Evolutionary conservation across 805 yeast genomes (phyloP).

Genomic region (Candida jianshihensis): DNA sequence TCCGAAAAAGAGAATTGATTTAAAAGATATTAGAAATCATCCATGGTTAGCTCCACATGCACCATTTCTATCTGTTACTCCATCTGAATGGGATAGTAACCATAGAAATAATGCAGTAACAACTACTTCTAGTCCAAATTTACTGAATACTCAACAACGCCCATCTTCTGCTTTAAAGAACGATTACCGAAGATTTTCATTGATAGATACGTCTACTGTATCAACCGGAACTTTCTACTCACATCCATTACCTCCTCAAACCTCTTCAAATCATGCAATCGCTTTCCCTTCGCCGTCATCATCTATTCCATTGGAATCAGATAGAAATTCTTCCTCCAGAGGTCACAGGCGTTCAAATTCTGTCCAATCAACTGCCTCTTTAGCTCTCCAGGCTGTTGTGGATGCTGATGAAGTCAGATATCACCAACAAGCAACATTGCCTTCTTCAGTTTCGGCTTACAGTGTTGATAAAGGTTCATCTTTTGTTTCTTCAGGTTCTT

Average conservation of each 20-base stretch:
- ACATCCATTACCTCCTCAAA: conserved; percentile 61
- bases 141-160: conserved; percentile 28
- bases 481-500: conserved; percentile 3
- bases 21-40: conserved; percentile 70
- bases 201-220: conserved; percentile 35
- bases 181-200: conserved; percentile 31
- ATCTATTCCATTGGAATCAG: conserved; percentile 22
- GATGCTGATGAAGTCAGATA: conserved; percentile 43
- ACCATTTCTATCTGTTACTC: conserved; percentile 74
- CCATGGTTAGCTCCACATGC: conserved; percentile 86
- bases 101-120: conserved; percentile 29
- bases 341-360: conserved; percentile 33
- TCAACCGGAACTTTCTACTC: conserved; percentile 35
- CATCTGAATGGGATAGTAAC: conserved; percentile 78
- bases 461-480: conserved; percentile 7
- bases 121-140: conserved; percentile 9
- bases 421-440: conserved; percentile 5
- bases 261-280: conserved; percentile 54
- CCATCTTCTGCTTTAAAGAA: conserved; percentile 7
- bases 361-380: conserved; percentile 45
- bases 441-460: conserved; percentile 18
- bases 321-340: conserved; percentile 14
- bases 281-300: conserved; percentile 37
- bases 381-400: conserved; percentile 68
- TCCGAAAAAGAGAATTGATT: conserved; percentile 66